These are phyloP conservation scores for Gregarina niphandrodes DNA, from an alignment of 169 alveolate species.

Conservation along the genomic window DNA sequence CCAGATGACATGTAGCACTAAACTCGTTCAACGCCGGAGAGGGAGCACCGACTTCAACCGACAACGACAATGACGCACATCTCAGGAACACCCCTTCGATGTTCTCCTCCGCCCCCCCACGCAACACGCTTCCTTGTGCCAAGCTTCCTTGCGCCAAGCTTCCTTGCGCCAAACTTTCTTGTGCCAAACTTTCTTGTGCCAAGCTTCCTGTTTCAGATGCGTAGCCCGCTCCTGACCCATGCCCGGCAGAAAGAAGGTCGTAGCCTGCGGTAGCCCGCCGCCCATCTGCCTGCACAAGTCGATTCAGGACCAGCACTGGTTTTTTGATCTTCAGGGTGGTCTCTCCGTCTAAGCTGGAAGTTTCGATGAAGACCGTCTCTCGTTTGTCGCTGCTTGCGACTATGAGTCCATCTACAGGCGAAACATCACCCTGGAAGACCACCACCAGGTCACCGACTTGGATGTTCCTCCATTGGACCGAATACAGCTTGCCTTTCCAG, in stretches of 20 bases:
- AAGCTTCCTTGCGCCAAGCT: too few relatives aligned
- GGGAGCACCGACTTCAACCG: conserved; percentile 5
- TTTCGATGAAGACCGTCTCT: conserved; percentile 74
- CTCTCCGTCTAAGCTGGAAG: conserved; percentile 86
- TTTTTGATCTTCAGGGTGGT: too few relatives aligned
- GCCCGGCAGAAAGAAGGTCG: too few relatives aligned
- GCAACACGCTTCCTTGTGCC: background rate
- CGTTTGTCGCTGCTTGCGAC: conserved; percentile 48
- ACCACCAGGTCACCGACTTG: conserved; percentile 66
- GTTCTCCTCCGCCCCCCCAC: conserved; percentile 1
- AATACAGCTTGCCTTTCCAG: conserved; percentile 22
- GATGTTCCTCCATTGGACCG: conserved; percentile 49
- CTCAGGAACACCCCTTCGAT: conserved; percentile 5
- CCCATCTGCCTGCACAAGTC: too few relatives aligned
- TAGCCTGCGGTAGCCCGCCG: too few relatives aligned
- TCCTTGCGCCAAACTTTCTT: too few relatives aligned
- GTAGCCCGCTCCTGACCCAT: too few relatives aligned
- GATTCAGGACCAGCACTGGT: too few relatives aligned
- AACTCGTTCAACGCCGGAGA: background rate
- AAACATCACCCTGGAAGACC: conserved; percentile 41
- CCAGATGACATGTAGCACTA: too few relatives aligned
- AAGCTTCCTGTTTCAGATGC: too few relatives aligned
- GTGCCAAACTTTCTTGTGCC: too few relatives aligned
- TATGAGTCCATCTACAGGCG: conserved; percentile 78
- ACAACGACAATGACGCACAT: conserved; percentile 3